phyloP scores from a whole-genome alignment of 495 filamentous ascomycete genomes.

The Hypomontagnella submonticulosa region DNA sequence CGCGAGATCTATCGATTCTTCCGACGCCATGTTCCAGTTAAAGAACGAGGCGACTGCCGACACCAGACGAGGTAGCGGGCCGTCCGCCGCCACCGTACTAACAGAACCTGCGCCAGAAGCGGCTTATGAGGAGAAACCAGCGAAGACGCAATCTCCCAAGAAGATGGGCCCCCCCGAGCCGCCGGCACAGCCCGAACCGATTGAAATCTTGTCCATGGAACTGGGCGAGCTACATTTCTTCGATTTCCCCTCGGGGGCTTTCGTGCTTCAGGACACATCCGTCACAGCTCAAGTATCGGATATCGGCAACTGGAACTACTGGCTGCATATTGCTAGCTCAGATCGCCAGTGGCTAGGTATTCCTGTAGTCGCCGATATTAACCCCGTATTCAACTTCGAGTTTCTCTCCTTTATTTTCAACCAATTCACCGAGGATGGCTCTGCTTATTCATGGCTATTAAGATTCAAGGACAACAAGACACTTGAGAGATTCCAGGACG shows the following conservation, averaged over 20 bases:
- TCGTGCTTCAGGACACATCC: slow-evolving; percentile 79
- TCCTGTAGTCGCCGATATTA: slow-evolving; percentile 85
- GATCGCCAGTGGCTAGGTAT: slow-evolving; percentile 91
- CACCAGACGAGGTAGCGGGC: slow-evolving; percentile 48
- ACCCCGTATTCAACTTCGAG: slow-evolving; percentile 99
- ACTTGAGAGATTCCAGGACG: slow-evolving; percentile 90
- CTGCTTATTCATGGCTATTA: slow-evolving; percentile 94
- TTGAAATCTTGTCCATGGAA: slow-evolving; percentile 79
- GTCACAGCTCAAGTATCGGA: slow-evolving; percentile 86
- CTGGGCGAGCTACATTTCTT: slow-evolving; percentile 90
- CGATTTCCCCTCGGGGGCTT: slow-evolving; percentile 85
- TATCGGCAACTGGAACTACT: slow-evolving; percentile 92
- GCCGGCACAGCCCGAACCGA: slow-evolving; percentile 71
- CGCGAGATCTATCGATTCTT: slow-evolving; percentile 58
- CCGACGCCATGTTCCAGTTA: slow-evolving; percentile 57
- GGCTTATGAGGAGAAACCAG: slow-evolving; percentile 24
- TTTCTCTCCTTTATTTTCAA: slow-evolving; percentile 99
- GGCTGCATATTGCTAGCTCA: slow-evolving; percentile 84
- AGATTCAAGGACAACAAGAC: slow-evolving; percentile 86
- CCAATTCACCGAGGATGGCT: slow-evolving; percentile 86
- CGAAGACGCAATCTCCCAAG: slow-evolving; percentile 34
- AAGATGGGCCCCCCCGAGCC: slow-evolving; percentile 58
- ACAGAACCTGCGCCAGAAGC: slow-evolving; percentile 29
- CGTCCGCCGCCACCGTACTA: slow-evolving; percentile 15
- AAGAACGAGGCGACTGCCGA: slow-evolving; percentile 51